Evolutionary conservation across 345 rosid genomes (phyloP), one percentile per base, ranked within the genome.

Genomic region (Pelargonium nanum): DNA sequence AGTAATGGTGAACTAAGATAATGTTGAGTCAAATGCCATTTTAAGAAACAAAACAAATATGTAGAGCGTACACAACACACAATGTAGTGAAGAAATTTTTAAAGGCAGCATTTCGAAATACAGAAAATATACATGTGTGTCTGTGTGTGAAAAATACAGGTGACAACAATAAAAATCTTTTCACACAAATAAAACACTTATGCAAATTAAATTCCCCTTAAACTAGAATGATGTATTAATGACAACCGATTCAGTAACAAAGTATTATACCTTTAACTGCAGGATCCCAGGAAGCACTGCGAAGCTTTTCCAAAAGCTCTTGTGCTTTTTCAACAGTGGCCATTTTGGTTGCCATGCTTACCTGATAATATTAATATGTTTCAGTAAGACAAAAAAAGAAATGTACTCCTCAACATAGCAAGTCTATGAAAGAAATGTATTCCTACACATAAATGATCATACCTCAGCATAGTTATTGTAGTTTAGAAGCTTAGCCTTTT

Each of bases 291-390:
- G 97, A 91, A 65, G 94, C 94, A 65, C 70, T 72, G 4, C 91
- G 82, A 72, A 91, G 88, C 83, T 84, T 83, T 69, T 91, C 97
- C 52, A 91, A 68, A 19, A 91, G 91, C 72, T 86, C 91, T 54
- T 73, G 74, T 19, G 96, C 91, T 75, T 84, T 88, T 48, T 83
- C 86, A 62, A 86, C 89, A 19, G 94, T 91, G 48, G 97, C 97
- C 97, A 91, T 88, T 80, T 91, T 91, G 73, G 74, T 78, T 55
- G 89, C 96, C 97, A 88, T 91, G 82, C 94, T 88, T 60, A 88
- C 94, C 96, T 91, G 69, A 65, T 55, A 22, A 73, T 17, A 53
- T 48, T 40, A 22, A 48, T 32, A 65, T 24, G 59, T 58, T 45
- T 52, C 40, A 59, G 65, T 74, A 59, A 70, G 70, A 65, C 52